Conservation (phyloP, 139 green algal genomes). For the Chlorella sp. region DNA sequence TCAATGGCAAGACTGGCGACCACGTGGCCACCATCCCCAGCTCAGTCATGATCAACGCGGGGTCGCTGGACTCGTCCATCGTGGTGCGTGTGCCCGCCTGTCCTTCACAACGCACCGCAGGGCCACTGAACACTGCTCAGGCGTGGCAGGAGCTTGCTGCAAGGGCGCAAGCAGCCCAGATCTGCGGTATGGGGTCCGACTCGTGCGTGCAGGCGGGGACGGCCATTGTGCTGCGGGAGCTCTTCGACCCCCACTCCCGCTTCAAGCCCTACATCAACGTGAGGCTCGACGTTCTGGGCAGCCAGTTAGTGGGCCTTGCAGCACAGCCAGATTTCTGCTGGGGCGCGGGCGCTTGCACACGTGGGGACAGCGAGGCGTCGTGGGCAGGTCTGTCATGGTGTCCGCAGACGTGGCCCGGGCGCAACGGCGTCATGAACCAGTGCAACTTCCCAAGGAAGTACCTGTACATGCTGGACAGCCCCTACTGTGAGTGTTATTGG, state of each 20-base stretch:
- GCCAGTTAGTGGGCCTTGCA: no score
- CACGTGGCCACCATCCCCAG: neutral
- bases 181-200: neutral
- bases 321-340: no score
- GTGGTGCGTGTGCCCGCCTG: neutral
- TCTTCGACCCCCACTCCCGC: constrained; percentile 2
- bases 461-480: neutral
- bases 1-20: neutral
- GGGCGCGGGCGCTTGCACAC: no score
- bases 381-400: no score
- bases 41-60: constrained; percentile 1
- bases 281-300: no score
- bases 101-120: neutral
- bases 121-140: neutral
- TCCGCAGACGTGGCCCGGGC: neutral
- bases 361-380: no score
- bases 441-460: constrained; percentile 2
- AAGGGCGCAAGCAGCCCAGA: neutral
- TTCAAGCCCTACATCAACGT: constrained; percentile 3
- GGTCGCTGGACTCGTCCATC: neutral
- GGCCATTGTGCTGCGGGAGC: constrained; percentile 3
- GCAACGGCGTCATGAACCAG: neutral
- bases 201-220: neutral
- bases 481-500: constrained; percentile 1
- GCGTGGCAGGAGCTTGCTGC: neutral